These are phyloP conservation scores for Cenchrus americanus DNA, from an alignment of 176 grass and related monocot genomes.

Conservation along the genomic window DNA sequence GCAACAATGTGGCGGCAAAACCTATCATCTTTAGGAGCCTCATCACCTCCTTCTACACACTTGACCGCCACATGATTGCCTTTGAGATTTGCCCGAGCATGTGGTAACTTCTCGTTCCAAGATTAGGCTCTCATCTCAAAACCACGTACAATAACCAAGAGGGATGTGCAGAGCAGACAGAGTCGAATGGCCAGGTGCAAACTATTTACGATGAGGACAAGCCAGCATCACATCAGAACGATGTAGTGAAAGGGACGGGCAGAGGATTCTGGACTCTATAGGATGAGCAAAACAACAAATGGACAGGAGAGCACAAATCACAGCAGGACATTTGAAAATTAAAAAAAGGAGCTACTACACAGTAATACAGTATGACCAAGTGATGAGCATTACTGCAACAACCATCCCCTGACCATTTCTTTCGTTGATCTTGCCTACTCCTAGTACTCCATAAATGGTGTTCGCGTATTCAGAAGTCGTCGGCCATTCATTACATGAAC, in stretches of 20 bases:
- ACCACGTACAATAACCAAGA: not conserved
- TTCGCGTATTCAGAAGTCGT: not conserved
- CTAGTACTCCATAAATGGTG: not conserved
- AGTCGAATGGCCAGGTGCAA: not conserved
- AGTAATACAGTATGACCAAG: no score
- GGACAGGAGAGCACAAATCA: not conserved
- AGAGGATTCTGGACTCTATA: conserved; percentile 1
- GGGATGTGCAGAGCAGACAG: not conserved
- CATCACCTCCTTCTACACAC: not conserved
- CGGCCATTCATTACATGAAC: not conserved
- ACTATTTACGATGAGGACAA: conserved; percentile 13
- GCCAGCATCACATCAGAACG: conserved; percentile 19
- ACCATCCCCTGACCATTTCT: not conserved
- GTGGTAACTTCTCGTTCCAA: conserved; percentile 8
- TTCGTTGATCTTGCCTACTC: not conserved
- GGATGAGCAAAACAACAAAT: not conserved
- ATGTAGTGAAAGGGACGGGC: not conserved
- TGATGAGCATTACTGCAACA: no score
- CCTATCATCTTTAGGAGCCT: not conserved
- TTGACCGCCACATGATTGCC: not conserved
- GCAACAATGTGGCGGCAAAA: not conserved
- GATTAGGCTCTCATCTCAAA: not conserved
- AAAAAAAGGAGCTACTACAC: no score
- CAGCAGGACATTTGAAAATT: not conserved
- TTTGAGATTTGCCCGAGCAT: conserved; percentile 19